Evolutionary conservation across 2,329 filamentous ascomycete genomes (phyloP).

Genomic region (Neonectria sp.): DNA sequence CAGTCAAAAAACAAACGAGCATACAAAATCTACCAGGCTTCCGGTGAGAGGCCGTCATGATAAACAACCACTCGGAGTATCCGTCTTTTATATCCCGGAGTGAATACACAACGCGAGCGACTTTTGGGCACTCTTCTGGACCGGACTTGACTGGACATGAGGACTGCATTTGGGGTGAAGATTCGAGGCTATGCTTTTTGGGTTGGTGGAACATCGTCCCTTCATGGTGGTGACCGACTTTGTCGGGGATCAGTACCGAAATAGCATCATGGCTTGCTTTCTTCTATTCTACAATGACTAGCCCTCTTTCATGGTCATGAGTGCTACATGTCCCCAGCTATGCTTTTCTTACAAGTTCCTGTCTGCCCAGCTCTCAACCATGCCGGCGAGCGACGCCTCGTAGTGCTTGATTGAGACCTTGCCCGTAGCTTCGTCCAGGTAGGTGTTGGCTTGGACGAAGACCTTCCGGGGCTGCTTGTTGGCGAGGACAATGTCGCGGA

Average conservation of each 20-base stretch:
- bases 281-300: slow-evolving; percentile 38
- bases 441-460: slow-evolving; percentile 94
- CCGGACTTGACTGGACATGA: slow-evolving; percentile 39
- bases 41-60: slow-evolving; percentile 53
- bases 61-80: slow-evolving; percentile 46
- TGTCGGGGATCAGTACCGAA: slow-evolving; percentile 10
- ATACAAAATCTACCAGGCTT: slow-evolving; percentile 56
- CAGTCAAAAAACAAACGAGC: slow-evolving; percentile 67
- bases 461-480: slow-evolving; percentile 90
- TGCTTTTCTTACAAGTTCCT: slow-evolving; percentile 60
- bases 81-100: slow-evolving; percentile 32
- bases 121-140: slow-evolving; percentile 26
- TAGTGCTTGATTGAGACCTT: slow-evolving; percentile 88
- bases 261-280: slow-evolving; percentile 25
- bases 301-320: slow-evolving; percentile 25
- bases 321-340: slow-evolving; percentile 11
- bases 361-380: slow-evolving; percentile 88
- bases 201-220: slow-evolving; percentile 16
- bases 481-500: slow-evolving; percentile 81
- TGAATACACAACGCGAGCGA: slow-evolving; percentile 39
- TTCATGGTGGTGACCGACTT: neutral
- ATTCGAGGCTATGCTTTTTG: slow-evolving; percentile 28
- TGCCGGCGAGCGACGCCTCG: slow-evolving; percentile 82
- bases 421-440: slow-evolving; percentile 76
- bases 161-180: slow-evolving; percentile 31